phyloP scores from a whole-genome alignment of 1,139 yeast species.

The Geotrichum aggregatum region DNA sequence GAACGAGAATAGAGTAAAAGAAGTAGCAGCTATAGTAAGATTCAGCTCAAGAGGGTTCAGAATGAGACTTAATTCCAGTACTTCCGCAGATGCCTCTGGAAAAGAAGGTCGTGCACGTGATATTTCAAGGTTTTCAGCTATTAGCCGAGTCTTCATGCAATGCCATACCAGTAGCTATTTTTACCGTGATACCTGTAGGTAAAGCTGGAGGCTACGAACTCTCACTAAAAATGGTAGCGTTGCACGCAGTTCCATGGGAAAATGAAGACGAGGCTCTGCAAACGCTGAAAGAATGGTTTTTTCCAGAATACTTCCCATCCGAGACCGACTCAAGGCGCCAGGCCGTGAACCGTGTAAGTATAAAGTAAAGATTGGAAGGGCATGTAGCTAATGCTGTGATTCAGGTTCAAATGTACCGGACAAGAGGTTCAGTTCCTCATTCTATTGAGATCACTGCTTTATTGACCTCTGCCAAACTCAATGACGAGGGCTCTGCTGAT shows the following conservation, averaged over 20 bases:
- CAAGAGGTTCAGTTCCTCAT: slow-evolving; percentile 71
- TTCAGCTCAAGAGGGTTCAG: too few species aligned
- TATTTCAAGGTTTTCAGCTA: too few species aligned
- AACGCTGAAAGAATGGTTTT: slow-evolving; percentile 56
- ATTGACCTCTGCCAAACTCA: slow-evolving; percentile 51
- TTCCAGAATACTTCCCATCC: slow-evolving; percentile 32
- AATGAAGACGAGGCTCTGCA: slow-evolving; percentile 11
- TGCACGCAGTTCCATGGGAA: slow-evolving; percentile 11
- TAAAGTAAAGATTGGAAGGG: not conserved
- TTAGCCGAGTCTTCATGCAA: too few species aligned
- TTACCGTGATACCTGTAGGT: too few species aligned
- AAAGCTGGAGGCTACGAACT: not conserved
- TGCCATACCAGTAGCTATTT: too few species aligned
- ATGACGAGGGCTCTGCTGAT: slow-evolving; percentile 43
- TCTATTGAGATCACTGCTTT: slow-evolving; percentile 72
- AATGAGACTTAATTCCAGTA: too few species aligned
- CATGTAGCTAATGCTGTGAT: too few species aligned
- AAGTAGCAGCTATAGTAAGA: too few species aligned
- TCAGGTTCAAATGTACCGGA: slow-evolving; percentile 55
- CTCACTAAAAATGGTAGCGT: not conserved
- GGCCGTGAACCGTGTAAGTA: slow-evolving; percentile 46
- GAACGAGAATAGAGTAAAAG: too few species aligned
- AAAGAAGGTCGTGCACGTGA: too few species aligned
- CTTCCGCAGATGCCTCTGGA: too few species aligned
- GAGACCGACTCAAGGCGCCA: slow-evolving; percentile 40